Base-by-base conservation (phyloP, 2,329 filamentous ascomycete genomes). In the Alternaria infectoria region DNA sequence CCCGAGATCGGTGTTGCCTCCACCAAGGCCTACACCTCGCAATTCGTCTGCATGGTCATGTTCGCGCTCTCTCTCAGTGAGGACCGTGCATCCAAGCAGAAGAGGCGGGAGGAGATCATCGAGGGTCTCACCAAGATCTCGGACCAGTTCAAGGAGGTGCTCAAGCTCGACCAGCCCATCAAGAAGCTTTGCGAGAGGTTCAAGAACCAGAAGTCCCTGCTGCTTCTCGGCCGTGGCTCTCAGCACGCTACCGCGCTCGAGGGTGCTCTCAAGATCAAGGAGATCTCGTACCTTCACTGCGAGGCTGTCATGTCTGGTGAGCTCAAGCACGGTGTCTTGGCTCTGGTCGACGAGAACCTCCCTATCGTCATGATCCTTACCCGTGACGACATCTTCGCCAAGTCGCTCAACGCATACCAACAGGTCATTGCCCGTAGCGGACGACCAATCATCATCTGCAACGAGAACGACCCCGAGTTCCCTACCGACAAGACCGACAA, bases 41-140 rank as follows among this genome's bases (percentile, higher is more conserved):
- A 99, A 81, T 99, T 98, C 82, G 93, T 99, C 78, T 97, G 96
- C 81, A 97, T 99, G 93, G 92, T 98, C 84, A 99, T 99, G 96
- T 98, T 99, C 77, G 96, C 96, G 7, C 86, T 99, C 68, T 97
- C 94, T 28, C 88, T 99, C 62, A 96, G 93, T 77, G 96, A 99
- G 84, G 96, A 99, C 82, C 93, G 96, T 74, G 93, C 94, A 45
- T 97, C 93, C 72, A 99, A 99, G 89, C 88, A 91, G 76, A 89
- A 91, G 85, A 89, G 95, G 78, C 91, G 96, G 30, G 90, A 96
- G 82, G 94, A 97, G 83, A 98, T 99, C 78, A 97, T 99, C 87
- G 91, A 96, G 73, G 95, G 96, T 75, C 89, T 99, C 28, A 86
- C 88, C 76, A 91, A 92, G 77, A 88, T 99, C 77, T 97, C 94